Conservation (phyloP, 2,329 filamentous ascomycete genomes). For the Cladosporium sp. region DNA sequence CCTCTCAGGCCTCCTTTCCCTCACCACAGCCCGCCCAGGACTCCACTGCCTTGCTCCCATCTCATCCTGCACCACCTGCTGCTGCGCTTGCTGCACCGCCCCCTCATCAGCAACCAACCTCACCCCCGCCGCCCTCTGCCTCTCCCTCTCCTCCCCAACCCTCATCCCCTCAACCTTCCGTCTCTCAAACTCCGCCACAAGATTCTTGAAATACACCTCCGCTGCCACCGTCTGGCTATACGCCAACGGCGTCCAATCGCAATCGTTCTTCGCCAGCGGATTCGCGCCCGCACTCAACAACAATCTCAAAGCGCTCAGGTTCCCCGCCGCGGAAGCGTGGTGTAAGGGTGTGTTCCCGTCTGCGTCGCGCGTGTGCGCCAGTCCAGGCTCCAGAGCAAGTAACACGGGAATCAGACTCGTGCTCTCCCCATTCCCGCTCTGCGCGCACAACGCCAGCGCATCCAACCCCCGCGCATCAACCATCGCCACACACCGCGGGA, state of each 20-base stretch:
- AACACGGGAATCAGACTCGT: slow-evolving; percentile 49
- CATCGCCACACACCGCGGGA: slow-evolving; percentile 64
- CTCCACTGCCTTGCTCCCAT: slow-evolving; percentile 17
- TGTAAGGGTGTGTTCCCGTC: slow-evolving; percentile 86
- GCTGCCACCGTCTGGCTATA: slow-evolving; percentile 82
- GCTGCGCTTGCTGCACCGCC: background rate
- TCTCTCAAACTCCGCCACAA: slow-evolving; percentile 72
- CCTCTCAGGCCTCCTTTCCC: slow-evolving; percentile 9
- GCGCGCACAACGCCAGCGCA: slow-evolving; percentile 53
- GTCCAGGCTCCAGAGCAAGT: slow-evolving; percentile 29
- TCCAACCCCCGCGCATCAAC: slow-evolving; percentile 70
- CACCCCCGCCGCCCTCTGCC: slow-evolving; percentile 34
- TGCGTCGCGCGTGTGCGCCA: slow-evolving; percentile 52
- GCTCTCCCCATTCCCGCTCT: background rate
- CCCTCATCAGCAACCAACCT: slow-evolving; percentile 32
- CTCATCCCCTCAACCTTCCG: slow-evolving; percentile 52
- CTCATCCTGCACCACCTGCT: slow-evolving; percentile 4
- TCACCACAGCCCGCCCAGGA: slow-evolving; percentile 17
- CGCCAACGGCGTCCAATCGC: slow-evolving; percentile 79
- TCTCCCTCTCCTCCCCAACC: slow-evolving; percentile 35
- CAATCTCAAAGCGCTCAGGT: slow-evolving; percentile 74
- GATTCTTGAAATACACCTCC: slow-evolving; percentile 78
- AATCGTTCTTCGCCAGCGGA: slow-evolving; percentile 69
- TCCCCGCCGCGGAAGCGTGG: slow-evolving; percentile 80
- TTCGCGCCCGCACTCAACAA: slow-evolving; percentile 78